Evolutionary conservation across 1,139 yeast species (phyloP).

Genomic region (Petasospora rhodanensis): DNA sequence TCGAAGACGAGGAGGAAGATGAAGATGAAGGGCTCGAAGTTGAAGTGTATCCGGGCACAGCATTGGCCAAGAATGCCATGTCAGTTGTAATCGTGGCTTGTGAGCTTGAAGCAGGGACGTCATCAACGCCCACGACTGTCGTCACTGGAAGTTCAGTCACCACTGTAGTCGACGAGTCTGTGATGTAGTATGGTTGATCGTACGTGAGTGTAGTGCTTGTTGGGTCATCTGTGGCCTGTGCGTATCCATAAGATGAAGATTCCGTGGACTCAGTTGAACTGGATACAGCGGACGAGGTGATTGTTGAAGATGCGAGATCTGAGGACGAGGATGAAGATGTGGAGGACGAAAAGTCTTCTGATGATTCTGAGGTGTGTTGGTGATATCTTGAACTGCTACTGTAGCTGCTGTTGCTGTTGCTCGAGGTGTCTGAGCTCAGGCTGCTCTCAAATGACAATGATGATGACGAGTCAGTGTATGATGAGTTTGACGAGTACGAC

Average conservation of each 20-base stretch:
- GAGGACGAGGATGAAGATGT: conserved; percentile 1
- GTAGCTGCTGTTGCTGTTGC: too few relatives aligned
- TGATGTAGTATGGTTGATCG: conserved; percentile 38
- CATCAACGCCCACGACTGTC: conserved; percentile 25
- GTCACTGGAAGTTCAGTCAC: conserved; percentile 34
- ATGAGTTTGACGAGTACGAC: too few relatives aligned
- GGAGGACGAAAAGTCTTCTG: neutral
- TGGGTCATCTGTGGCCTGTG: conserved; percentile 2
- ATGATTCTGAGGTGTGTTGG: conserved; percentile 1
- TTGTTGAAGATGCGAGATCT: too few relatives aligned
- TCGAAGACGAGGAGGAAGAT: too few relatives aligned
- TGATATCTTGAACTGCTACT: conserved; percentile 1
- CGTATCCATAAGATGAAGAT: conserved; percentile 1
- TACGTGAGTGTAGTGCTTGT: conserved; percentile 22
- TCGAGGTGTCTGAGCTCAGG: too few relatives aligned
- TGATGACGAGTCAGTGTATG: neutral
- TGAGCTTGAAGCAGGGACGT: conserved; percentile 23
- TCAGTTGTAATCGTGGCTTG: conserved; percentile 33
- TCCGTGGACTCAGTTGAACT: conserved; percentile 1
- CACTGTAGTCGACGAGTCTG: conserved; percentile 36
- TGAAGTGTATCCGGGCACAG: conserved; percentile 19
- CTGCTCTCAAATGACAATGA: conserved; percentile 1
- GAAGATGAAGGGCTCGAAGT: neutral
- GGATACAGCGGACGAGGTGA: neutral
- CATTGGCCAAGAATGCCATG: conserved; percentile 18